Percentiles rank a stretch among this genome's conserved stretches.
These are phyloP conservation scores for Sonneratia caseolaris DNA, from an alignment of 345 rosid species.

Conservation along the genomic window DNA sequence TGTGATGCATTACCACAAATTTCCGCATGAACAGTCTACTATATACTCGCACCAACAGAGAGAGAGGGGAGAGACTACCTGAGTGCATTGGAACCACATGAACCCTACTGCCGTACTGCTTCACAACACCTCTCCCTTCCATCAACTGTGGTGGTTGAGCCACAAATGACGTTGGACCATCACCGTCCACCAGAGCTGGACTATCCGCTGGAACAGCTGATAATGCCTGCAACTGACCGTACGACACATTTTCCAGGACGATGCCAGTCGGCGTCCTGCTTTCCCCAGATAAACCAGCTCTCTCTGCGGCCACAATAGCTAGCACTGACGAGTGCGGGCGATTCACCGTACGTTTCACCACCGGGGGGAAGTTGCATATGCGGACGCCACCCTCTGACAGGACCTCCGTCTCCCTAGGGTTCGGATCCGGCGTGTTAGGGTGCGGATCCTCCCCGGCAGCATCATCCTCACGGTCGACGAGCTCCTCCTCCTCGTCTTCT, in stretches of 20 bases:
- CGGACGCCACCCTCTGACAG: conserved; percentile 48
- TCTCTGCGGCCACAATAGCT: conserved; percentile 52
- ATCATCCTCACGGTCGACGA: conserved; percentile 32
- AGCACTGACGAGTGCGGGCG: conserved; percentile 65
- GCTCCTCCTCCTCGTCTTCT: conserved; percentile 31
- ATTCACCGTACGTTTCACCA: conserved; percentile 47
- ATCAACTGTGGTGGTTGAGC: conserved; percentile 63
- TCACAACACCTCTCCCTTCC: conserved; percentile 83
- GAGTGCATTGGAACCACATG: conserved; percentile 94
- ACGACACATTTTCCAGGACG: conserved; percentile 29
- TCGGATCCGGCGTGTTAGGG: conserved; percentile 45
- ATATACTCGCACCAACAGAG: neutral
- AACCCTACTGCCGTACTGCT: conserved; percentile 59
- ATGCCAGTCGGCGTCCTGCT: conserved; percentile 8
- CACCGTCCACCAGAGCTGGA: conserved; percentile 31
- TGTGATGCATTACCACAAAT: neutral
- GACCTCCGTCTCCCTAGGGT: conserved; percentile 41
- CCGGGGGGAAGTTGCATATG: conserved; percentile 62
- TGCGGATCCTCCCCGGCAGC: conserved; percentile 20
- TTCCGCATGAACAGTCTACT: neutral
- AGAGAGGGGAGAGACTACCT: conserved; percentile 27
- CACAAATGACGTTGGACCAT: conserved; percentile 37
- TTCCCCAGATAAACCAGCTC: conserved; percentile 49
- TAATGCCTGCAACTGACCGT: conserved; percentile 75
- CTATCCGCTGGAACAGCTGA: conserved; percentile 63